A percentile compares a stretch with the other conserved stretches of the same genome.
Conservation (phyloP, 2,329 filamentous ascomycete genomes). For the Stemphylium beticola region DNA sequence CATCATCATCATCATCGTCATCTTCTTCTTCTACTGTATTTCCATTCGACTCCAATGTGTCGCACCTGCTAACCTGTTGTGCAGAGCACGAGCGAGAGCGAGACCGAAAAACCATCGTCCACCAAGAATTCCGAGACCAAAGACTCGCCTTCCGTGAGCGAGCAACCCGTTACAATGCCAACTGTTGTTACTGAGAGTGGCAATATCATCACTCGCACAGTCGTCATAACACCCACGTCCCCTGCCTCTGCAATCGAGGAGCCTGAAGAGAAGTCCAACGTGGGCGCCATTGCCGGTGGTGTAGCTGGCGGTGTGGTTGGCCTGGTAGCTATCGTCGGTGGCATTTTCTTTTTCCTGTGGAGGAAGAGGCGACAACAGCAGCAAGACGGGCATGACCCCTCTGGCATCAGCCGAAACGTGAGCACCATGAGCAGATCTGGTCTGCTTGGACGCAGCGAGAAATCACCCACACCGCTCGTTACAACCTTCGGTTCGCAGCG, state of each 20-base stretch:
- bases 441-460: slow-evolving; percentile 45
- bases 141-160: slow-evolving; percentile 10
- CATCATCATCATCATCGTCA: no score
- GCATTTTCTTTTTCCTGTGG: slow-evolving; percentile 50
- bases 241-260: slow-evolving; percentile 17
- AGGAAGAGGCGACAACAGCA: slow-evolving; percentile 36
- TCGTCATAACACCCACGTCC: slow-evolving; percentile 47
- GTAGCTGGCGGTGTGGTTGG: slow-evolving; percentile 52
- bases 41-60: slow-evolving; percentile 14
- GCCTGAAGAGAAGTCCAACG: slow-evolving; percentile 31
- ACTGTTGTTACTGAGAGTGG: slow-evolving; percentile 54
- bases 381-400: slow-evolving; percentile 20
- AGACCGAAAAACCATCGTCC: slow-evolving; percentile 16
- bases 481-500: slow-evolving; percentile 38
- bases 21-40: slow-evolving; percentile 24
- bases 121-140: slow-evolving; percentile 17
- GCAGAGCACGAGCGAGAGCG: slow-evolving; percentile 8
- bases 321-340: slow-evolving; percentile 46
- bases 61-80: slow-evolving; percentile 13
- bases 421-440: slow-evolving; percentile 58
- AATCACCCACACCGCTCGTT: slow-evolving; percentile 32
- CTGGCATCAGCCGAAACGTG: slow-evolving; percentile 49
- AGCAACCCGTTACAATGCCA: slow-evolving; percentile 31
- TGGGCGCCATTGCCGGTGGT: slow-evolving; percentile 55
- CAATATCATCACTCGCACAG: slow-evolving; percentile 52